Percentiles rank a stretch among this genome's conserved stretches.
Evolutionary conservation across 148 eudicot genomes (phyloP).

Genomic region (Suaeda aralocaspica): DNA sequence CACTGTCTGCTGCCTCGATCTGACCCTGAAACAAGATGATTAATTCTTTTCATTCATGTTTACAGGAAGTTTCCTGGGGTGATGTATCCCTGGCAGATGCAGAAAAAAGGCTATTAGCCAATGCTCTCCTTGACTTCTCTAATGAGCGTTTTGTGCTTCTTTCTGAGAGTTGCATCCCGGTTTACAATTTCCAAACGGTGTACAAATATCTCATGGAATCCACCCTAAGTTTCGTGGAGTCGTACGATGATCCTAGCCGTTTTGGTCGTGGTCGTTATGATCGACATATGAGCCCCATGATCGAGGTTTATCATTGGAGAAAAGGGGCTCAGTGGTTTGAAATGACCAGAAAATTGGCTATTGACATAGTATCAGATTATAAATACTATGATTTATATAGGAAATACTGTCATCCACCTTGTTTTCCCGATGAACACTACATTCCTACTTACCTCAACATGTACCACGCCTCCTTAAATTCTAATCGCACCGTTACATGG

Average conservation of each 20-base stretch:
- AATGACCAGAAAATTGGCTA: slow-evolving; percentile 44
- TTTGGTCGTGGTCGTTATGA: slow-evolving; percentile 75
- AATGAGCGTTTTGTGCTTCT: slow-evolving; percentile 70
- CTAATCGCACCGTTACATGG: slow-evolving; percentile 63
- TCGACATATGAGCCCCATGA: slow-evolving; percentile 53
- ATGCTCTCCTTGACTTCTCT: slow-evolving; percentile 75
- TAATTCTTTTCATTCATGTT: not conserved
- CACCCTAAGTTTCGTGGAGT: slow-evolving; percentile 49
- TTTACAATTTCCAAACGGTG: slow-evolving; percentile 57
- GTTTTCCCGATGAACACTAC: slow-evolving; percentile 80
- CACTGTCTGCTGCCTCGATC: not conserved
- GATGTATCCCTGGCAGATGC: slow-evolving; percentile 60
- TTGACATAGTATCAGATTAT: slow-evolving; percentile 47
- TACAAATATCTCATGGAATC: slow-evolving; percentile 61
- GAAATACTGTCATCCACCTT: slow-evolving; percentile 55
- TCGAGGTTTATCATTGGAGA: slow-evolving; percentile 55
- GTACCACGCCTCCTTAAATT: slow-evolving; percentile 39
- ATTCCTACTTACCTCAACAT: slow-evolving; percentile 54
- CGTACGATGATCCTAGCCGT: slow-evolving; percentile 61
- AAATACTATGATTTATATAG: slow-evolving; percentile 55
- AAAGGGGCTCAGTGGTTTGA: slow-evolving; percentile 87
- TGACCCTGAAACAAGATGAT: not conserved
- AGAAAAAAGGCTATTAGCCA: slow-evolving; percentile 68
- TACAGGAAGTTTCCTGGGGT: slow-evolving; percentile 74
- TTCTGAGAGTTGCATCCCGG: slow-evolving; percentile 76